Percentiles rank a stretch among this genome's conserved stretches.
Conservation (phyloP, 139 green algal genomes). For the Haematococcus sp. region DNA sequence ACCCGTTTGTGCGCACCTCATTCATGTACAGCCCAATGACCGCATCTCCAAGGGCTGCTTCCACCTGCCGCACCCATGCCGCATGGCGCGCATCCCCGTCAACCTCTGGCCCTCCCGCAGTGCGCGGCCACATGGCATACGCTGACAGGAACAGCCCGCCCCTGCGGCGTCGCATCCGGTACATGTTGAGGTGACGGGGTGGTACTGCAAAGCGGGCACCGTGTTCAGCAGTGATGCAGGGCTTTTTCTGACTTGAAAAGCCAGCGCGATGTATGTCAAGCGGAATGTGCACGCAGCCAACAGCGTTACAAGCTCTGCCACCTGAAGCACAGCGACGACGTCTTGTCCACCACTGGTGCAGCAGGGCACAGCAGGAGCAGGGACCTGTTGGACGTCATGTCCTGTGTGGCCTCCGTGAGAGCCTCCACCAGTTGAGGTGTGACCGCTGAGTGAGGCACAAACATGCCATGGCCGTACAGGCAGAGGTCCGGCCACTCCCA, state of each 20-base stretch:
- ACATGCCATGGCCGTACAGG: constrained; percentile 5
- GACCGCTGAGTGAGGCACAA: not conserved
- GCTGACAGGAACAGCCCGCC: not conserved
- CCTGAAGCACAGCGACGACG: constrained; percentile 1
- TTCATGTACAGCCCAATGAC: too few species aligned
- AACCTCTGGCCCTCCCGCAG: not conserved
- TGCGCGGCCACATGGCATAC: constrained; percentile 13
- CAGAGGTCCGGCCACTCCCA: constrained; percentile 3
- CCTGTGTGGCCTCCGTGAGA: too few species aligned
- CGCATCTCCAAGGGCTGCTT: too few species aligned
- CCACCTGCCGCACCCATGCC: not conserved
- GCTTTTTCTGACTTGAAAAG: too few species aligned
- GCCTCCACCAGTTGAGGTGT: not conserved
- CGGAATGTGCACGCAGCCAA: too few species aligned
- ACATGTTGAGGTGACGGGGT: not conserved
- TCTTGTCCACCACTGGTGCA: not conserved
- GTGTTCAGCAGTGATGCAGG: not conserved
- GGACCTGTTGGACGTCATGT: too few species aligned
- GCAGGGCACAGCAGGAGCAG: not conserved
- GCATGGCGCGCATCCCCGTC: constrained; percentile 2
- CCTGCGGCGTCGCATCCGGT: not conserved
- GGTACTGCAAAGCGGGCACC: too few species aligned
- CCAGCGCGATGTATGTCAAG: too few species aligned
- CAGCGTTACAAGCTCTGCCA: too few species aligned
- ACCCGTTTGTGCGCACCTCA: too few species aligned